Percentiles rank a stretch among this genome's conserved stretches.
phyloP scores from a whole-genome alignment of 306 rosid genomes.

The Ormosia emarginata region DNA sequence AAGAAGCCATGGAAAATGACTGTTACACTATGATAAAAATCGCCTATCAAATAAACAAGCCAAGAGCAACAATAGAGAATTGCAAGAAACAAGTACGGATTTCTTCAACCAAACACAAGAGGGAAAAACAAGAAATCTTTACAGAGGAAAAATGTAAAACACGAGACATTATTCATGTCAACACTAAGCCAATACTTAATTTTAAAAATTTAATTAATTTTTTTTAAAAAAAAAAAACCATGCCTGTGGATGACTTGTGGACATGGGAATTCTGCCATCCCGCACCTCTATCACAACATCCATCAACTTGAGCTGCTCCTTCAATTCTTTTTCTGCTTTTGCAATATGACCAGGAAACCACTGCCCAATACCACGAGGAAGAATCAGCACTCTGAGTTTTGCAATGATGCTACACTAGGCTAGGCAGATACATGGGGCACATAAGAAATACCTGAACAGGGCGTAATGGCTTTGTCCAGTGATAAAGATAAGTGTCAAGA shows the following conservation, averaged over 20 bases:
- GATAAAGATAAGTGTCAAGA: constrained; percentile 70
- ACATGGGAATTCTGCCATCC: constrained; percentile 87
- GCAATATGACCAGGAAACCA: constrained; percentile 99
- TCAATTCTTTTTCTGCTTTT: constrained; percentile 89
- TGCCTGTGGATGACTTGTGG: constrained; percentile 93
- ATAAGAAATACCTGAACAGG: constrained; percentile 74
- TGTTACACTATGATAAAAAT: not conserved
- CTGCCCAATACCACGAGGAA: constrained; percentile 39
- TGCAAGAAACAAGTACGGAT: not conserved
- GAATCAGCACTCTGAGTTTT: constrained; percentile 17
- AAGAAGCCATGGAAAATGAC: not conserved
- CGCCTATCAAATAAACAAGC: constrained; percentile 11
- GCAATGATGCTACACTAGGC: not conserved
- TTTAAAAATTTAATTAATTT: no score
- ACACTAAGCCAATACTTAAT: not conserved
- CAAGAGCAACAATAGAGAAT: not conserved
- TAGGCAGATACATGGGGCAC: not conserved
- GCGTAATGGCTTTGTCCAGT: constrained; percentile 82
- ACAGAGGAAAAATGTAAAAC: not conserved
- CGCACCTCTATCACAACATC: constrained; percentile 95
- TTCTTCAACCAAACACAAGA: not conserved
- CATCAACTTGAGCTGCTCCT: constrained; percentile 81
- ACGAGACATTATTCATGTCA: not conserved
- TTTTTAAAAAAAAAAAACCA: not conserved
- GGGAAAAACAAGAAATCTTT: not conserved